Base-by-base conservation (phyloP, 495 filamentous ascomycete genomes). In the Friedmanniomyces simplex region DNA sequence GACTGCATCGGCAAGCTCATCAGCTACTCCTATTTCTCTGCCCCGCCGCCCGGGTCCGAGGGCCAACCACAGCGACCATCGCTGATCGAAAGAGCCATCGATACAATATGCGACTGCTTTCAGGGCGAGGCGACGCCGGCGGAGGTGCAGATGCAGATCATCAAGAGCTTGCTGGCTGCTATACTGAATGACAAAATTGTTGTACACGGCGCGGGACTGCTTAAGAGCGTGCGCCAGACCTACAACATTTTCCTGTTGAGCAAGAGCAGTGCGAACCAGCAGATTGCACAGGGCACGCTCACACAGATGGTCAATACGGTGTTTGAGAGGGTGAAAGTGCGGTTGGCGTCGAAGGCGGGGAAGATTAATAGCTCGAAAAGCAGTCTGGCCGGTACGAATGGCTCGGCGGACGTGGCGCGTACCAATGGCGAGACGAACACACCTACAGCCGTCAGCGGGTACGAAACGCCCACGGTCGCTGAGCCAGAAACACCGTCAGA, bases 231-330 rank as follows among this genome's bases (percentile, higher is more conserved):
- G 50, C 86, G 94, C 54, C 89, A 95, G 67, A 93, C 95, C 47
- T 99, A 99, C 76, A 99, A 96, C 70, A 91, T 99, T 63, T 99
- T 99, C 70, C 77, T 99, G 37, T 81, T 96, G 36, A 96, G 90
- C 49, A 87, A 91, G 65, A 95, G 81, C 39, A 89, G 82, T 62
- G 81, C 85, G 30, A 96, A 97, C 64, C 94, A 99, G 73, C 89
- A 95, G 71, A 86, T 96, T 47, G 94, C 94, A 0, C 94, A 97
- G 67, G 93, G 91, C 0, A 95, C 94, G 2, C 74, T 99, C 50
- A 96, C 93, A 0, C 94, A 99, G 71, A 99, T 99, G 94, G 88
- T 97, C 6, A 89, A 90, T 52, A 97, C 93, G 16, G 93, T 99
- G 1, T 97, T 97, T 62, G 94, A 99, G 69, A 74, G 94, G 48